Conservation (phyloP, 495 filamentous ascomycete genomes). For the Tuber umbilicatum region DNA sequence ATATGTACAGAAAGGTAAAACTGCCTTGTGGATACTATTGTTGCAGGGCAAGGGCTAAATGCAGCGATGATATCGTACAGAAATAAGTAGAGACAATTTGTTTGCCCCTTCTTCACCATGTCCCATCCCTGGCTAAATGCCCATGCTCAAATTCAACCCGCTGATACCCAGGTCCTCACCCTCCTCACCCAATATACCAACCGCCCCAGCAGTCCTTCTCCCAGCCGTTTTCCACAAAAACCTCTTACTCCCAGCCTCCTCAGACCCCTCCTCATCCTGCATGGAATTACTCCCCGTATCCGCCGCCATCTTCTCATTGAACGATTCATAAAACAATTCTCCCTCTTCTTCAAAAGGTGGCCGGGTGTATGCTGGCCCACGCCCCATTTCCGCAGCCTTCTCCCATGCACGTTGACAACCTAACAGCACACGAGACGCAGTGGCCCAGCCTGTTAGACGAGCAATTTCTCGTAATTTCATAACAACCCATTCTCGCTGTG, state of each 20-base stretch:
- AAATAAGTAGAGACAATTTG: background rate
- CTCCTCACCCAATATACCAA: slow-evolving; percentile 31
- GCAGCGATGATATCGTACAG: background rate
- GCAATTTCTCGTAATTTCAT: slow-evolving; percentile 65
- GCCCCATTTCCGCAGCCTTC: slow-evolving; percentile 60
- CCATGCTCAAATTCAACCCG: background rate
- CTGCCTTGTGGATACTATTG: background rate
- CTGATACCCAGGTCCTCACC: slow-evolving; percentile 25
- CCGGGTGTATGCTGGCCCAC: slow-evolving; percentile 65
- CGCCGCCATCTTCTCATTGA: slow-evolving; percentile 3
- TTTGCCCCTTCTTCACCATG: background rate
- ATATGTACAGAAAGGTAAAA: background rate
- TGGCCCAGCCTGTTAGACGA: slow-evolving; percentile 79
- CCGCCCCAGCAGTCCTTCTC: slow-evolving; percentile 32
- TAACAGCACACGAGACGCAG: slow-evolving; percentile 65
- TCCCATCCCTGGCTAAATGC: background rate
- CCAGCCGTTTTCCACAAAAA: slow-evolving; percentile 36
- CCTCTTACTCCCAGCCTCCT: slow-evolving; percentile 20
- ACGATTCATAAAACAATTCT: slow-evolving; percentile 36
- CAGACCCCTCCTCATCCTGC: slow-evolving; percentile 1
- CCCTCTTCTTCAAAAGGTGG: slow-evolving; percentile 46
- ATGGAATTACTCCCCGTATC: background rate
- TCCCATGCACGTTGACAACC: slow-evolving; percentile 82
- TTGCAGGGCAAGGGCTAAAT: background rate
- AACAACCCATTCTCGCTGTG: slow-evolving; percentile 71